A percentile compares a stretch with the other conserved stretches of the same genome.
Evolutionary conservation across 2,329 filamentous ascomycete species (phyloP).

Genomic region (Lecanoromycetidae sp.): DNA sequence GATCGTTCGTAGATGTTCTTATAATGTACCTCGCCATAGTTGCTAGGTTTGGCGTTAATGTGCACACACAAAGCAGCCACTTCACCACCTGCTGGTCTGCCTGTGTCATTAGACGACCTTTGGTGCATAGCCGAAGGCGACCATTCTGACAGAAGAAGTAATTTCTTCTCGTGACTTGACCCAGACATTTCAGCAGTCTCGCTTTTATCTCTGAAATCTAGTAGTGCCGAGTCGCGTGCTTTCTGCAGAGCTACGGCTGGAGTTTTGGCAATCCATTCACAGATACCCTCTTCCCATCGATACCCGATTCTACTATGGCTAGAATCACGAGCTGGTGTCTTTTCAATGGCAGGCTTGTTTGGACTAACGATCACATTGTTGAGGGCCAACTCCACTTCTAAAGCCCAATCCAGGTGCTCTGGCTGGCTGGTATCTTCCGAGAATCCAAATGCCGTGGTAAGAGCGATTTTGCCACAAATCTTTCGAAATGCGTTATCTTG

Average conservation of each 20-base stretch:
- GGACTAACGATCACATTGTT: background rate
- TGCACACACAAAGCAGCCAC: background rate
- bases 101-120: background rate
- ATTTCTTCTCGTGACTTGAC: background rate
- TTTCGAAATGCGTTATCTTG: background rate
- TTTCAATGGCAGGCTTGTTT: background rate
- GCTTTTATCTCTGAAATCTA: background rate
- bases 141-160: background rate
- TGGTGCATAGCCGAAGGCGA: background rate
- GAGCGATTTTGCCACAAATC: conserved; percentile 6
- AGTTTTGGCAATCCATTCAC: conserved; percentile 19
- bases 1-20: background rate
- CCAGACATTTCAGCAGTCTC: background rate
- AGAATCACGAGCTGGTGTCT: conserved; percentile 9
- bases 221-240: background rate
- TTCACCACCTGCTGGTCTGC: background rate
- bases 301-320: conserved; percentile 5
- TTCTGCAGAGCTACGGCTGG: conserved; percentile 7
- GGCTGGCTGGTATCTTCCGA: conserved; percentile 12
- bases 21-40: background rate
- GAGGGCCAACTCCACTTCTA: conserved; percentile 13
- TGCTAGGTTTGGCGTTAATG: background rate
- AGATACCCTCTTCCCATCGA: conserved; percentile 19
- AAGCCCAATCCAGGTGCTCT: conserved; percentile 17
- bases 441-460: conserved; percentile 14